Conservation (phyloP, 352 stramenopile genomes). For the Phytopythium litorale region DNA sequence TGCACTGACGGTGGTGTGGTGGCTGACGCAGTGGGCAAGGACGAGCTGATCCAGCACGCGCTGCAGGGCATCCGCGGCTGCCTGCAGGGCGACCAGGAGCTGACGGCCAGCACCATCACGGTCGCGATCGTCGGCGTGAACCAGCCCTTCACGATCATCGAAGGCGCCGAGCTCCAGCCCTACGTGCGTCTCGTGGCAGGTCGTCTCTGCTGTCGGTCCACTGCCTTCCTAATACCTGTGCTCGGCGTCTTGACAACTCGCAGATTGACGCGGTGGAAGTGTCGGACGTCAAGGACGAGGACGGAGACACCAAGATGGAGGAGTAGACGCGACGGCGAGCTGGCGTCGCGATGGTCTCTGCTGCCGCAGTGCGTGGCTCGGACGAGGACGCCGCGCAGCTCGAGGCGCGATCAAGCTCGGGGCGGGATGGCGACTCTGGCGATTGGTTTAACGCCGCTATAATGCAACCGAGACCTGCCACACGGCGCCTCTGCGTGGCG, state of each 20-base stretch:
- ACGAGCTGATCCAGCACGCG: constrained; percentile 98
- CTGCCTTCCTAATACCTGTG: too few relatives aligned
- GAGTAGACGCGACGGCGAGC: constrained; percentile 36
- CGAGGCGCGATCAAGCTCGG: neutral
- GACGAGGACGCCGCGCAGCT: neutral
- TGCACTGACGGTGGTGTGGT: too few relatives aligned
- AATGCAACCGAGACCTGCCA: constrained; percentile 3
- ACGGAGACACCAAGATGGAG: constrained; percentile 79
- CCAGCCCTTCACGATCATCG: constrained; percentile 93
- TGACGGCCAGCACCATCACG: constrained; percentile 91
- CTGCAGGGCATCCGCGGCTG: constrained; percentile 95
- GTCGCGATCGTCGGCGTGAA: constrained; percentile 94
- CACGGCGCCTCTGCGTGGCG: neutral
- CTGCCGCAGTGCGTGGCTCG: neutral
- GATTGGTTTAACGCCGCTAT: neutral
- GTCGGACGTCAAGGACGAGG: constrained; percentile 78
- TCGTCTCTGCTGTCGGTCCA: constrained; percentile 8
- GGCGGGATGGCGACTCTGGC: neutral
- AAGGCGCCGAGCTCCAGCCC: constrained; percentile 91
- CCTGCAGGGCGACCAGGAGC: constrained; percentile 94
- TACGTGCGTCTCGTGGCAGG: constrained; percentile 71
- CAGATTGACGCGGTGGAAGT: constrained; percentile 88
- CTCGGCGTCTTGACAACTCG: neutral
- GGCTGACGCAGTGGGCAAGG: constrained; percentile 56
- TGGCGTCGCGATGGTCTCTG: neutral